Conservation (phyloP, 2,329 filamentous ascomycete species). For the Graphiopsis chlorocephala region DNA sequence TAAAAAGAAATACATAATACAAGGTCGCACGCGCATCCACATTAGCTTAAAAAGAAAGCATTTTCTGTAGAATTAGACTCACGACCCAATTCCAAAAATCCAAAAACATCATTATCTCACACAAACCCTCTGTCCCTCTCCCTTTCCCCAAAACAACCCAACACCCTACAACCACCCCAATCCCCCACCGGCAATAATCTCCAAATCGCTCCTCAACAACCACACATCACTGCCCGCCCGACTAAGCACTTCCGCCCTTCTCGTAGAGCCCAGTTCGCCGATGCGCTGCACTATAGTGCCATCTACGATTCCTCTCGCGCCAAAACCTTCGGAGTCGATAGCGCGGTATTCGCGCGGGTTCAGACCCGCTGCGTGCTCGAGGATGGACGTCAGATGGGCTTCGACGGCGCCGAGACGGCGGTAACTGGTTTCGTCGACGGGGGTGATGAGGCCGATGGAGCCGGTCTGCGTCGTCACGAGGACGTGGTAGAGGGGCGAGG, state of each 20-base stretch:
- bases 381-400: slow-evolving; percentile 71
- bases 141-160: not conserved
- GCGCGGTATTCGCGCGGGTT: slow-evolving; percentile 79
- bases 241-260: slow-evolving; percentile 68
- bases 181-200: slow-evolving; percentile 62
- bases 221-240: slow-evolving; percentile 68
- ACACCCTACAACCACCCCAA: slow-evolving; percentile 51
- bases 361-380: slow-evolving; percentile 74
- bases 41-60: not conserved
- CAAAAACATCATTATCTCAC: not conserved
- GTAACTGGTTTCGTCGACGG: slow-evolving; percentile 76
- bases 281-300: slow-evolving; percentile 72
- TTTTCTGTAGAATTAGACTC: not conserved
- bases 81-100: not conserved
- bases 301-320: slow-evolving; percentile 69
- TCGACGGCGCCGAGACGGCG: slow-evolving; percentile 78
- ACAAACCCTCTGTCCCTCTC: not conserved
- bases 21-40: not conserved
- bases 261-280: slow-evolving; percentile 70
- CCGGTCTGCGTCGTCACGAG: slow-evolving; percentile 75
- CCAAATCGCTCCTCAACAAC: slow-evolving; percentile 68
- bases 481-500: slow-evolving; percentile 47
- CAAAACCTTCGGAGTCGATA: slow-evolving; percentile 45
- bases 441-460: slow-evolving; percentile 70
- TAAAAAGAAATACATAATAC: not conserved